Percentiles rank a stretch among this genome's conserved stretches.
Evolutionary conservation across 768 basidiomycete species (phyloP).

Genomic region (Boletus subparvulus): DNA sequence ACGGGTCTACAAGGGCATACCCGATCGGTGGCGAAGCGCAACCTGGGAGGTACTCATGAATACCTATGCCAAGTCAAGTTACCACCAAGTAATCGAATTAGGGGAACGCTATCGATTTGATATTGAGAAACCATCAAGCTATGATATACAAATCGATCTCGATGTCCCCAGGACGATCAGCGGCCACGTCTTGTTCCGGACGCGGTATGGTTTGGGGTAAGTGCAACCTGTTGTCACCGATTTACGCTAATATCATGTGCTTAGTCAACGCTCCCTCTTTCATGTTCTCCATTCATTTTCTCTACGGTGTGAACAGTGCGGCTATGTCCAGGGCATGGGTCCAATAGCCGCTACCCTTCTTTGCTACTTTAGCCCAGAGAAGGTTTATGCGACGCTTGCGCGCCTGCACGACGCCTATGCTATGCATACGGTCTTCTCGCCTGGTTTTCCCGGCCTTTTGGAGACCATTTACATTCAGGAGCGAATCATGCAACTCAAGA

Average conservation of each 20-base stretch:
- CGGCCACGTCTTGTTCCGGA: slow-evolving; percentile 92
- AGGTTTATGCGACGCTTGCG: slow-evolving; percentile 79
- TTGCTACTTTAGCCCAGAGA: slow-evolving; percentile 91
- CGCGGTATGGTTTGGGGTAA: slow-evolving; percentile 93
- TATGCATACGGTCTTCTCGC: slow-evolving; percentile 86
- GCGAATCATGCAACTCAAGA: slow-evolving; percentile 76
- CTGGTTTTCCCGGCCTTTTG: slow-evolving; percentile 93
- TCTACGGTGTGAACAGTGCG: slow-evolving; percentile 78
- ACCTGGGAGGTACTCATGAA: slow-evolving; percentile 86
- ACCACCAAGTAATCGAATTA: slow-evolving; percentile 44
- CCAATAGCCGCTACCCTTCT: slow-evolving; percentile 93
- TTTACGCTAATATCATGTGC: slow-evolving; percentile 9
- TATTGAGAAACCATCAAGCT: slow-evolving; percentile 78
- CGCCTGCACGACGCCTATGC: slow-evolving; percentile 87
- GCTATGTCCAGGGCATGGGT: slow-evolving; percentile 99
- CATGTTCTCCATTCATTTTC: slow-evolving; percentile 94
- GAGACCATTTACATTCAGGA: slow-evolving; percentile 98
- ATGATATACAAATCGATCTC: slow-evolving; percentile 96
- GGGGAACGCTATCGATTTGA: slow-evolving; percentile 56
- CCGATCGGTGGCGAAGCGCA: slow-evolving; percentile 92
- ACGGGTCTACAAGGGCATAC: slow-evolving; percentile 92
- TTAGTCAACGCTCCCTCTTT: slow-evolving; percentile 90
- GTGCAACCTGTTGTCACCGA: slow-evolving; percentile 30
- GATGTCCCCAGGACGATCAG: slow-evolving; percentile 96
- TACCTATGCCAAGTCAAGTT: slow-evolving; percentile 46